A percentile compares a stretch with the other conserved stretches of the same genome.
phyloP scores from a whole-genome alignment of 257 asterid species.

The Lithospermum erythrorhizon region DNA sequence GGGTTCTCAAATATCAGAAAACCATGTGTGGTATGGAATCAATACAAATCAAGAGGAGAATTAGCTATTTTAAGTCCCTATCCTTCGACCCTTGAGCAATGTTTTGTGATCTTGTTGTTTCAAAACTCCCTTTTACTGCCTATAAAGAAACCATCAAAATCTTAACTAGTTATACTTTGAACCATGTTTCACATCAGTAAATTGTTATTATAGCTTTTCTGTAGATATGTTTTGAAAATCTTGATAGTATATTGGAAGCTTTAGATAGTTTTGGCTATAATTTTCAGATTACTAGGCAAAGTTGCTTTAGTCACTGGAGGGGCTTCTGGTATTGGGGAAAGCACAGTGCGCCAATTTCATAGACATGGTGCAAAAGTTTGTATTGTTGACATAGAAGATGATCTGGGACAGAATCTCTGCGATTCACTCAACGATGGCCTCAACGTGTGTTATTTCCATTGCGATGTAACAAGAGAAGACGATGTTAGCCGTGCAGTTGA shows the following conservation, averaged over 20 bases:
- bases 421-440: slow-evolving; percentile 25
- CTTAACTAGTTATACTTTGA: background rate
- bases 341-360: slow-evolving; percentile 60
- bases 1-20: too few relatives aligned
- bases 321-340: slow-evolving; percentile 81
- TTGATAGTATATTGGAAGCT: background rate
- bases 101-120: background rate
- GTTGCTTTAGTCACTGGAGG: slow-evolving; percentile 94
- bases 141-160: too few relatives aligned
- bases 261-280: background rate
- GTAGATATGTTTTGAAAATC: background rate
- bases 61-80: background rate
- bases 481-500: slow-evolving; percentile 65
- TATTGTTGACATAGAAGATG: slow-evolving; percentile 63
- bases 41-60: background rate
- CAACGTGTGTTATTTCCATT: slow-evolving; percentile 31
- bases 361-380: slow-evolving; percentile 83
- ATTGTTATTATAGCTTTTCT: too few relatives aligned
- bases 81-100: background rate
- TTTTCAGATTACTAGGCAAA: slow-evolving; percentile 58
- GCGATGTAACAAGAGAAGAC: slow-evolving; percentile 65
- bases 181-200: too few relatives aligned
- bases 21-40: too few relatives aligned
- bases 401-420: slow-evolving; percentile 36
- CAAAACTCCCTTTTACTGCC: background rate